A percentile compares a stretch with the other conserved stretches of the same genome.
phyloP scores from a whole-genome alignment of 2,329 filamentous ascomycete species.

The Sporothrix inflata region DNA sequence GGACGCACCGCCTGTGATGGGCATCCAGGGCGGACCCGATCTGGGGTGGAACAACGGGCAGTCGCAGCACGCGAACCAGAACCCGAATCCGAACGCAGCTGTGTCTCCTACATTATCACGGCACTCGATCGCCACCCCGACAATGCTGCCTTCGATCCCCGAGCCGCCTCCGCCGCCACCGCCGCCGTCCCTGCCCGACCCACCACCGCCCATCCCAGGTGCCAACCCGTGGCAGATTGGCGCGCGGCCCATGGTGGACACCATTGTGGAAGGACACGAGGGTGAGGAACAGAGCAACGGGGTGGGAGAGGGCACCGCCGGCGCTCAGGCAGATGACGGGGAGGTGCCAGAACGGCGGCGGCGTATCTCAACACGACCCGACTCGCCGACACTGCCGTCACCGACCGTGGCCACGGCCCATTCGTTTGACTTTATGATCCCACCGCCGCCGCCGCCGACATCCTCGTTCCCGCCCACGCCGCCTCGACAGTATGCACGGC shows the following conservation, averaged over 20 bases:
- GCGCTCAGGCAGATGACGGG: neutral
- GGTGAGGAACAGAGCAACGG: conserved; percentile 6
- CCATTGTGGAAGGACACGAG: conserved; percentile 31
- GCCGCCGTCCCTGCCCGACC: conserved; percentile 24
- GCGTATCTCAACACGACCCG: conserved; percentile 31
- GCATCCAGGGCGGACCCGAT: conserved; percentile 32
- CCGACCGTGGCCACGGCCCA: neutral
- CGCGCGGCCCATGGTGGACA: conserved; percentile 28
- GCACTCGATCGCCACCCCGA: conserved; percentile 3
- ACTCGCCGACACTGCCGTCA: conserved; percentile 34
- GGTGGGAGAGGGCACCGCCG: neutral
- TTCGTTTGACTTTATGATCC: neutral
- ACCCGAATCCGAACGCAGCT: neutral
- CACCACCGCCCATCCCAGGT: conserved; percentile 29
- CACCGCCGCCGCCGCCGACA: conserved; percentile 12
- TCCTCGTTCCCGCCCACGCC: neutral
- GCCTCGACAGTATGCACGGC: conserved; percentile 4
- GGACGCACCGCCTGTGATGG: conserved; percentile 30
- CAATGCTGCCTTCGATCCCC: conserved; percentile 17
- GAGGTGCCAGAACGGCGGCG: conserved; percentile 30
- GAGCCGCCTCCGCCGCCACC: conserved; percentile 17
- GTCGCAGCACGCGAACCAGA: neutral
- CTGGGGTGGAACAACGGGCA: conserved; percentile 32
- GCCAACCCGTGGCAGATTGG: conserved; percentile 35
- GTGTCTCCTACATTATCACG: conserved; percentile 10